phyloP scores from a whole-genome alignment of 1,284 basidiomycete species.

The Cerioporus squamosus region DNA sequence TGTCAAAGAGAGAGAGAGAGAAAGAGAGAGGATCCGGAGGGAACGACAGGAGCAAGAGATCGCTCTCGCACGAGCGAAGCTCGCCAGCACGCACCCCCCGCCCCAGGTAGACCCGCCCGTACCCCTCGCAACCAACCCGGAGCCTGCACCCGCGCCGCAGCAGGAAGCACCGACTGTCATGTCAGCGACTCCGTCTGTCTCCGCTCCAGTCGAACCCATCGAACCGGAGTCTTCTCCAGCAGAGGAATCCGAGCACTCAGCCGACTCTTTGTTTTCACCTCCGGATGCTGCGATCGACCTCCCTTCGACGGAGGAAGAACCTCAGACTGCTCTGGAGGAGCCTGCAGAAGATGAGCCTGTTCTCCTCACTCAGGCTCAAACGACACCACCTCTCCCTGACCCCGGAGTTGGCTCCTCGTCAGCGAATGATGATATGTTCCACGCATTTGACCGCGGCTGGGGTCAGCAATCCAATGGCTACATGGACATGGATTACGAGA shows the following conservation, averaged over 20 bases:
- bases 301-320: conserved; percentile 18
- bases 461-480: conserved; percentile 43
- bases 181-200: background rate
- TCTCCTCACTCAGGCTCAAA: background rate
- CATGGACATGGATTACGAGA: conserved; percentile 43
- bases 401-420: conserved; percentile 1
- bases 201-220: background rate
- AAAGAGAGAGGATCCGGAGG: conserved; percentile 68
- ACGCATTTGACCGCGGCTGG: conserved; percentile 42
- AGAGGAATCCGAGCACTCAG: conserved; percentile 24
- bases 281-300: conserved; percentile 21
- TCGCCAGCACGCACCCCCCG: conserved; percentile 1
- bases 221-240: conserved; percentile 14
- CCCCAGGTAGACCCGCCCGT: background rate
- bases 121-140: background rate
- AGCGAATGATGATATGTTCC: conserved; percentile 27
- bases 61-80: conserved; percentile 15
- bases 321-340: conserved; percentile 2
- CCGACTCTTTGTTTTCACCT: conserved; percentile 29
- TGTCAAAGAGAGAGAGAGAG: conserved; percentile 70
- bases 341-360: background rate
- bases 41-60: conserved; percentile 47
- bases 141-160: background rate
- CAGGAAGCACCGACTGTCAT: background rate
- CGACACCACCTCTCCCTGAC: background rate